phyloP scores from a whole-genome alignment of 2,329 filamentous ascomycete genomes.

The Claviceps sp. region DNA sequence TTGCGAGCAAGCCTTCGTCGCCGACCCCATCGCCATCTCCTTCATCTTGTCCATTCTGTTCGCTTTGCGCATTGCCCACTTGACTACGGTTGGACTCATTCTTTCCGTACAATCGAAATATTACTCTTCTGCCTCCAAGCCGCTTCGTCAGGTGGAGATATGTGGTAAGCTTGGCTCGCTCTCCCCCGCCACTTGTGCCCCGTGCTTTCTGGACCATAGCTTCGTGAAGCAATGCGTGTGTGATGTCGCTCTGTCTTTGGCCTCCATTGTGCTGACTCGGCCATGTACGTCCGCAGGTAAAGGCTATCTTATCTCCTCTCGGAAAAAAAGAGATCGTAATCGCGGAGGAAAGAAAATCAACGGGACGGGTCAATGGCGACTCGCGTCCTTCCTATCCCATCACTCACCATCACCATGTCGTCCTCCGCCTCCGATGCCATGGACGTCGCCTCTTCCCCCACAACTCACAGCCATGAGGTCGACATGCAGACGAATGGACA shows the following conservation, averaged over 20 bases:
- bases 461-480: slow-evolving; percentile 30
- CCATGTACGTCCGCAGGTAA: not conserved
- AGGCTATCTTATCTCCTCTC: not conserved
- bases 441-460: slow-evolving; percentile 44
- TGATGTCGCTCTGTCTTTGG: not conserved
- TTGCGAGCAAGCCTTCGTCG: not conserved
- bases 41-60: not conserved
- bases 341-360: not conserved
- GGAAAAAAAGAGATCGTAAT: not conserved
- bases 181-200: not conserved
- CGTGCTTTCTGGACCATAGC: not conserved
- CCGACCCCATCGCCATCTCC: not conserved
- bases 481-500: slow-evolving; percentile 27
- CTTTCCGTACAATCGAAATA: not conserved
- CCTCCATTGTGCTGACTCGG: slow-evolving; percentile 1
- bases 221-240: not conserved
- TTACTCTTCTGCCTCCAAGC: not conserved
- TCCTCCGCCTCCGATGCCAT: slow-evolving; percentile 47
- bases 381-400: slow-evolving; percentile 44
- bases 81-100: not conserved
- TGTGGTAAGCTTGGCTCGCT: slow-evolving; percentile 5
- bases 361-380: slow-evolving; percentile 18
- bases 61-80: not conserved
- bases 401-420: slow-evolving; percentile 45
- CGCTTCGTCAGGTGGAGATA: not conserved